Evolutionary conservation across 495 filamentous ascomycete species (phyloP).

Genomic region (Penicillium cataractarum): DNA sequence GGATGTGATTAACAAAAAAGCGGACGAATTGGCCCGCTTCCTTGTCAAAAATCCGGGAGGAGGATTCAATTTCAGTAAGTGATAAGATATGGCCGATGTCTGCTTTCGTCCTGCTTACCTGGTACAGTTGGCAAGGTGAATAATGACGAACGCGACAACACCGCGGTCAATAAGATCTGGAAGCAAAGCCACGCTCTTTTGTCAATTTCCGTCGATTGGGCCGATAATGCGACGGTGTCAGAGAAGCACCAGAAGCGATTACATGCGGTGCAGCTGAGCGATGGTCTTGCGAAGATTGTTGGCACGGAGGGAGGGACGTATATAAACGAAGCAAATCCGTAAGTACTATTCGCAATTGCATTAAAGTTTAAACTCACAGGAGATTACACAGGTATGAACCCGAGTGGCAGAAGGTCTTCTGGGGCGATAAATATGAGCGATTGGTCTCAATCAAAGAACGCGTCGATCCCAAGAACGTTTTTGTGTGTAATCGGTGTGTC

Average conservation of each 20-base stretch:
- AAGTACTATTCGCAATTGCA: not conserved
- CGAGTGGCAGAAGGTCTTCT: slow-evolving; percentile 10
- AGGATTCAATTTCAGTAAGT: not conserved
- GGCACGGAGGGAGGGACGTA: not conserved
- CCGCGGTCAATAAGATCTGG: not conserved
- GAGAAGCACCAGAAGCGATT: not conserved
- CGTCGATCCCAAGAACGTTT: slow-evolving; percentile 3
- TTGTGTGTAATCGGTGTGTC: not conserved
- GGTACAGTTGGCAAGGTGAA: not conserved
- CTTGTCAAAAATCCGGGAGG: not conserved
- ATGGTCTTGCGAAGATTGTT: not conserved
- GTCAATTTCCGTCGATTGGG: not conserved
- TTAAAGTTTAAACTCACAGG: not conserved
- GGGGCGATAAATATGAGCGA: slow-evolving; percentile 10
- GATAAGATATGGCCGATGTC: not conserved
- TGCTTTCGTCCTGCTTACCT: not conserved
- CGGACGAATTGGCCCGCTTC: not conserved
- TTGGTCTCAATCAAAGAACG: slow-evolving; percentile 7
- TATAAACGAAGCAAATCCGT: not conserved
- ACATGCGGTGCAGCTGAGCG: not conserved
- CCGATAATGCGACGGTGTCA: not conserved
- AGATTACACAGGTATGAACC: not conserved
- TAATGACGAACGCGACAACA: not conserved
- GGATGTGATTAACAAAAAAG: not conserved
- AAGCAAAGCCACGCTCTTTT: not conserved